Evolutionary conservation across 2,329 filamentous ascomycete species (phyloP), one percentile per base, ranked within the genome.

Genomic region (Trichoderma koningii): DNA sequence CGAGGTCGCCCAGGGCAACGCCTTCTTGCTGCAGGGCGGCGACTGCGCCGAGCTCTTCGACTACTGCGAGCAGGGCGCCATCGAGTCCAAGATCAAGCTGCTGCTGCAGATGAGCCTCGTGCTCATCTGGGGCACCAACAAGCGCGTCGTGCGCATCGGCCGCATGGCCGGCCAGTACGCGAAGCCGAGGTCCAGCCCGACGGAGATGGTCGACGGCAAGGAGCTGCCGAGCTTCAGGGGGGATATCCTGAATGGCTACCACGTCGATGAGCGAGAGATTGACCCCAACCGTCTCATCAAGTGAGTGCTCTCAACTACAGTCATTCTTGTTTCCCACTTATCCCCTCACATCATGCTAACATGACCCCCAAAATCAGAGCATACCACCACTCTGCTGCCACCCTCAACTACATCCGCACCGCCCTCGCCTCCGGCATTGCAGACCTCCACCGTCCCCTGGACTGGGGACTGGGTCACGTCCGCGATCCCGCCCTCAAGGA

Each of bases 91-190:
- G 82, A 92, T 98, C 77, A 98, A 98, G 80, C 86, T 99, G 28
- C 85, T 99, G 34, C 82, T 99, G 66, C 95, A 99, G 80, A 98
- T 99, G 94, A 96, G 92, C 69, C 81, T 99, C 71, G 92, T 99
- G 1, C 83, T 99, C 66, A 93, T 98, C 76, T 97, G 93, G 89
- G 95, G 92, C 70, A 84, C 83, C 66, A 83, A 85, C 78, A 88
- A 87, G 79, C 91, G 91, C 6, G 93, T 99, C 4, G 92, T 99
- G 55, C 88, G 95, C 70, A 96, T 99, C 73, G 95, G 92, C 17
- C 88, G 95, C 67, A 97, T 98, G 88, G 95, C 95, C 14, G 95
- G 95, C 3, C 95, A 99, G 82, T 99, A 97, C 74, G 95, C 95
- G 34, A 99, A 99, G 79, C 95, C 94, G 2, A 84, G 95, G 64